Evolutionary conservation across 176 grass and related monocot genomes (phyloP).

Genomic region (Dactylis glomerata): DNA sequence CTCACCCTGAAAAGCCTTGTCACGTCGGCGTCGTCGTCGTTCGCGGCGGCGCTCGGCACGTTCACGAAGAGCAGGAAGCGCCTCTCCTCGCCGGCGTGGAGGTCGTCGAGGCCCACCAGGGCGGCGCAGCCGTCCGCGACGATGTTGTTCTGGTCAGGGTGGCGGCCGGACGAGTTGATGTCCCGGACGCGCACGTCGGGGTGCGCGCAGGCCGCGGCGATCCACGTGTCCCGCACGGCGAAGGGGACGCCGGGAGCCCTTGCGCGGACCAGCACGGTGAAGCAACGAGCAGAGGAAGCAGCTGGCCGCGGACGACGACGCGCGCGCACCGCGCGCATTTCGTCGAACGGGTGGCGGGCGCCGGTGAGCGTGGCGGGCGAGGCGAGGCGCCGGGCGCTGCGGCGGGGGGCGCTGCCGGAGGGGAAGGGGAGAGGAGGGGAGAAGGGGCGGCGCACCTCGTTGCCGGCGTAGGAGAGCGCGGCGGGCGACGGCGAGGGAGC

Average conservation of each 20-base stretch:
- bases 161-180: not conserved
- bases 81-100: constrained; percentile 39
- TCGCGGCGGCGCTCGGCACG: constrained; percentile 36
- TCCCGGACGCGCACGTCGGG: constrained; percentile 39
- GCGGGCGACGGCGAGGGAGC: too few relatives aligned
- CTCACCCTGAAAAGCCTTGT: constrained; percentile 32
- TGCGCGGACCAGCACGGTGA: constrained; percentile 50
- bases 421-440: too few relatives aligned
- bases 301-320: too few relatives aligned
- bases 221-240: constrained; percentile 41
- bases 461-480: too few relatives aligned
- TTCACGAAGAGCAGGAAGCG: constrained; percentile 56
- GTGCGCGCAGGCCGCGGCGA: constrained; percentile 39
- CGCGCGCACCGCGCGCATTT: too few relatives aligned
- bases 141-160: constrained; percentile 39
- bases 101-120: constrained; percentile 54
- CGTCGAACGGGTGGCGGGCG: too few relatives aligned
- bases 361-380: too few relatives aligned
- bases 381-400: too few relatives aligned
- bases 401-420: too few relatives aligned
- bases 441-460: too few relatives aligned
- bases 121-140: constrained; percentile 23
- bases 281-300: too few relatives aligned
- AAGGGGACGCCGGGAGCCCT: constrained; percentile 40
- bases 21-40: not conserved